Percentiles rank a stretch among this genome's conserved stretches.
phyloP scores from a whole-genome alignment of 23 red algal genomes.

The Porphyridium purpureum region DNA sequence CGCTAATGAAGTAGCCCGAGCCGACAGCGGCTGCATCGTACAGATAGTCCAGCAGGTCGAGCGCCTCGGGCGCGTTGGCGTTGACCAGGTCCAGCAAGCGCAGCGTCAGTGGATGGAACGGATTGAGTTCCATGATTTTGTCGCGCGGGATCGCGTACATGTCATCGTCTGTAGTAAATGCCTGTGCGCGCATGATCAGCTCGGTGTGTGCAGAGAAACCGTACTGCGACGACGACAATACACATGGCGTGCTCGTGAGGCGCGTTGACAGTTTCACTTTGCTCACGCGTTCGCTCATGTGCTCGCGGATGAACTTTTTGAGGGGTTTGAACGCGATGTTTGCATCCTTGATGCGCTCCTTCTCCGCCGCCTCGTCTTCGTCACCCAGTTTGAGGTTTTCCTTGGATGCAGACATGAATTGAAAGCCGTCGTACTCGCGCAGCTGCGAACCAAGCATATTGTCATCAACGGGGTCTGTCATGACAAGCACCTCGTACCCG shows the following conservation, averaged over 20 bases:
- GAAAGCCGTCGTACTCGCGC: not conserved
- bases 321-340: slow-evolving; percentile 2
- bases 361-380: not conserved
- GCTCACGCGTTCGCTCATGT: not conserved
- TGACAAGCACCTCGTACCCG: slow-evolving; percentile 7
- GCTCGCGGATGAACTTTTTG: not conserved
- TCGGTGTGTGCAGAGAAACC: slow-evolving; percentile 13
- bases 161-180: not conserved
- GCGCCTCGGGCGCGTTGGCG: not conserved
- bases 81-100: not conserved
- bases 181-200: slow-evolving; percentile 14
- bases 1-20: slow-evolving; percentile 6
- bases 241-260: slow-evolving; percentile 2
- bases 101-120: slow-evolving; percentile 6
- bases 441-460: slow-evolving; percentile 5
- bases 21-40: slow-evolving; percentile 9
- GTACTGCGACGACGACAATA: not conserved
- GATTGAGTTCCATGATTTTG: slow-evolving; percentile 20
- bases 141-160: slow-evolving; percentile 1
- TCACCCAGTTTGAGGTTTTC: slow-evolving; percentile 10
- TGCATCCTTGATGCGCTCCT: not conserved
- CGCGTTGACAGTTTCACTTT: slow-evolving; percentile 4
- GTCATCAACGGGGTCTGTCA: slow-evolving; percentile 15
- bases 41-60: not conserved
- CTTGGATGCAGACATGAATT: slow-evolving; percentile 1